Evolutionary conservation across 257 asterid genomes (phyloP), one percentile per base, ranked within the genome.

Genomic region (Solanum verrucosum): DNA sequence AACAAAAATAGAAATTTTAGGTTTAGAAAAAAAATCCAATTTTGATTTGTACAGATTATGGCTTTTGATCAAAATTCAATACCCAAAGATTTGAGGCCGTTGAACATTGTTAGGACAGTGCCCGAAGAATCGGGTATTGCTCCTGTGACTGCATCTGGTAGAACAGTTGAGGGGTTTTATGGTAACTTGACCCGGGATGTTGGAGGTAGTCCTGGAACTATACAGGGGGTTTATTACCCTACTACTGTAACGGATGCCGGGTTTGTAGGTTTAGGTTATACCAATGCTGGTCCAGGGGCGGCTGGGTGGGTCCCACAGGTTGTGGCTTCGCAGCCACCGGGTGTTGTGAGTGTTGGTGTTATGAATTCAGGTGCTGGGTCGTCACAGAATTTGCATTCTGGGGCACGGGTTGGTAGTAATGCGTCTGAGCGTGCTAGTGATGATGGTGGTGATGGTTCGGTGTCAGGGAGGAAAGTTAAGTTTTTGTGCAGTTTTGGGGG

Each of bases 401-500:
- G 95, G 40, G 78, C 84, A 1, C 90, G 89, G 82, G 87, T 83
- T 75, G 85, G 77, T 44, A 84, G 93, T 68, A 90, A 85, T 89
- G 91, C 88, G 88, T 93, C 97, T 31, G 98, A 95, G 89, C 98
- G 82, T 70, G 71, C 93, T 46, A 93, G 97, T 91, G 95, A 93
- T 14, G 98, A 92, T 88, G 93, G 94, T 42, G 95, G 94, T 56
- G 97, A 93, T 71, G 98, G 91, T 90, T 96, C 98, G 1, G 92
- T 91, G 20, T 88, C 96, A 0, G 98, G 95, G 63, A 94, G 93
- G 85, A 97, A 94, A 92, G 93, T 97, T 72, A 97, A 97, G 89
- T 90, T 97, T 79, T 88, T 97, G 92, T 97, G 99, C 90, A 97
- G 99, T 93, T 96, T 95, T 89, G 99, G 98, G 86, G 99, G 99